Evolutionary conservation across 495 filamentous ascomycete genomes (phyloP).

Genomic region (Aspergillus homomorphus): DNA sequence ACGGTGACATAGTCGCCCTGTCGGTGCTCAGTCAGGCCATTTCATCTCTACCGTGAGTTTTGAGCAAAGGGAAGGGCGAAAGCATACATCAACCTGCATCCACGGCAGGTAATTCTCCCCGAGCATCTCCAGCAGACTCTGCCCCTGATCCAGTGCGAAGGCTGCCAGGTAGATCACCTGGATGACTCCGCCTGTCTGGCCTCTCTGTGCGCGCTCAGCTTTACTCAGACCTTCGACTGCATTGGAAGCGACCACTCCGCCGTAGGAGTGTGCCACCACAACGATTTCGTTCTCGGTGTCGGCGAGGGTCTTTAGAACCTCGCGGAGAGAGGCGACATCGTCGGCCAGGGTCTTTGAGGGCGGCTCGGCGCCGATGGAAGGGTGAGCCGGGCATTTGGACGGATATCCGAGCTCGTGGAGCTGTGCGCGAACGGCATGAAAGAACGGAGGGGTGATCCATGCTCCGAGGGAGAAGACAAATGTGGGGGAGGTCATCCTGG

Average conservation of each 20-base stretch:
- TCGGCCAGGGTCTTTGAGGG: slow-evolving; percentile 37
- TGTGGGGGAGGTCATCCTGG: slow-evolving; percentile 22
- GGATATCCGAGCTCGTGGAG: slow-evolving; percentile 35
- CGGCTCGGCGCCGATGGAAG: slow-evolving; percentile 40
- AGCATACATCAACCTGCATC: slow-evolving; percentile 29
- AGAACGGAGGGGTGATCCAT: slow-evolving; percentile 38
- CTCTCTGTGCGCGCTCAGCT: slow-evolving; percentile 24
- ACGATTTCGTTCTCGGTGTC: slow-evolving; percentile 42
- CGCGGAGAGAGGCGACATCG: slow-evolving; percentile 32
- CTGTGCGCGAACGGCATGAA: slow-evolving; percentile 27
- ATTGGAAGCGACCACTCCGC: slow-evolving; percentile 43
- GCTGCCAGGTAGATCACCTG: slow-evolving; percentile 40
- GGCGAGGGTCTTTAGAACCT: slow-evolving; percentile 24
- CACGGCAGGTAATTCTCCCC: slow-evolving; percentile 28
- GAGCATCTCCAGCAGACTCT: slow-evolving; percentile 25
- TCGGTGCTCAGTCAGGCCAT: too few species aligned
- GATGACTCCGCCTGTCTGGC: slow-evolving; percentile 37
- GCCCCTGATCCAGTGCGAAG: slow-evolving; percentile 31
- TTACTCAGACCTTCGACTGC: slow-evolving; percentile 42
- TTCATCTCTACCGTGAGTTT: too few species aligned
- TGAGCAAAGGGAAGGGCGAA: neutral
- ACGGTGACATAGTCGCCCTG: slow-evolving; percentile 26
- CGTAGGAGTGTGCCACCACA: slow-evolving; percentile 51
- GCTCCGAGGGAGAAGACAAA: slow-evolving; percentile 51
- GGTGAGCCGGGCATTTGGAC: slow-evolving; percentile 35